Base-by-base conservation (phyloP, 768 basidiomycete species). In the Suillus weaverae region DNA sequence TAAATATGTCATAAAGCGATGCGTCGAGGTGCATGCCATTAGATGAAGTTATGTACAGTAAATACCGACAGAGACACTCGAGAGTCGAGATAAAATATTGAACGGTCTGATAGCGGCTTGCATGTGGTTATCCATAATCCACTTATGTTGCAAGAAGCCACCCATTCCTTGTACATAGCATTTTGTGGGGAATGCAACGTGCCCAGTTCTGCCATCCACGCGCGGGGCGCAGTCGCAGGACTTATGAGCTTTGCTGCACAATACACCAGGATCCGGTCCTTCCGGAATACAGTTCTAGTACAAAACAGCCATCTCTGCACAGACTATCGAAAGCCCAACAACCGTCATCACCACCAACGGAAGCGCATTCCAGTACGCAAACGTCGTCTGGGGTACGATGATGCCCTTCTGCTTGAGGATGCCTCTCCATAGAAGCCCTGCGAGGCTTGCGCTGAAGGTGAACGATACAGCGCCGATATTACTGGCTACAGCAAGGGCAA, bases 381-480 rank as follows among this genome's bases (percentile, higher is more conserved):
- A 97, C 39, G 85, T 81, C 64, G 70, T 62, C 68, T 87, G 87
- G 35, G 69, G 81, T 20, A 97, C 83, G 4, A 70, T 68, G 51
- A 94, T 88, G 1, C 83, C 84, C 75, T 94, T 96, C 73, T 92
- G 89, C 64, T 73, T 71, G 62, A 97, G 78, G 62, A 97, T 94
- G 18, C 79, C 72, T 26, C 81, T 78, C 95, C 96, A 98, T 18
- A 97, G 81, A 50, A 99, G 78, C 0, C 95, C 95, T 0, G 94
- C 95, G 18, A 97, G 84, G 62, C 91, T 93, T 1, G 92, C 93
- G 6, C 90, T 89, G 72, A 95, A 96, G 10, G 93, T 92, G 72
- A 92, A 89, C 66, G 89, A 91, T 68, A 96, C 90, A 1, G 96
- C 96, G 14, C 96, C 96, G 39, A 94, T 89, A 75, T 97, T 97